Conservation (phyloP, 1,139 yeast genomes). For the Pichia sp. region DNA sequence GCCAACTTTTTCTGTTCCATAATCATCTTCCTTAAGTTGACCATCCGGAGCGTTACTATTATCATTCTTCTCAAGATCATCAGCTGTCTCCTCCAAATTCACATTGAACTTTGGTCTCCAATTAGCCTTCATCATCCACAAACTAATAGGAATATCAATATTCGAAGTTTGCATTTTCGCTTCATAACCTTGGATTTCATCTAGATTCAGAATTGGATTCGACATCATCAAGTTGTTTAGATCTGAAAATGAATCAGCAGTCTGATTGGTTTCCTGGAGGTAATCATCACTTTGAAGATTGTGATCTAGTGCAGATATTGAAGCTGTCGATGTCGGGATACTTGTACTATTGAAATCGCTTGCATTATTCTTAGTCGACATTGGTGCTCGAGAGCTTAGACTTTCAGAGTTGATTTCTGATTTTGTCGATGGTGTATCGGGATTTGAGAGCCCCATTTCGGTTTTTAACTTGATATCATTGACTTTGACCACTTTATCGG, state of each 20-base stretch:
- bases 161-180: neutral
- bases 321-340: neutral
- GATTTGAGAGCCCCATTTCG: neutral
- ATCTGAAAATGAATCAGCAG: neutral
- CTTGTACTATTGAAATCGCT: slow-evolving; percentile 3
- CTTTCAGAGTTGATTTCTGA: neutral
- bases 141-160: slow-evolving; percentile 14
- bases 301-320: neutral
- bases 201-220: neutral
- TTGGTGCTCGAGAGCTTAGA: neutral
- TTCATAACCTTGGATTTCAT: slow-evolving; percentile 17
- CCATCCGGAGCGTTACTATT: neutral
- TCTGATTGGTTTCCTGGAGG: neutral
- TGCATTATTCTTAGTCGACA: neutral
- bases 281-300: neutral
- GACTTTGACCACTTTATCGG: neutral
- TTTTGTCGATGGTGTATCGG: neutral
- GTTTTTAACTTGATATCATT: neutral
- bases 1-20: neutral
- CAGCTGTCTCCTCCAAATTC: neutral
- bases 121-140: slow-evolving; percentile 25
- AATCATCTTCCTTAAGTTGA: neutral
- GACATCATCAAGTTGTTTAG: neutral
- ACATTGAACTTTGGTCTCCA: slow-evolving; percentile 26
- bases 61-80: neutral